Percentiles rank a stretch among this genome's conserved stretches.
These are phyloP conservation scores for Neopestalotiopsis clavispora DNA, from an alignment of 2,329 filamentous ascomycete species.

Conservation along the genomic window DNA sequence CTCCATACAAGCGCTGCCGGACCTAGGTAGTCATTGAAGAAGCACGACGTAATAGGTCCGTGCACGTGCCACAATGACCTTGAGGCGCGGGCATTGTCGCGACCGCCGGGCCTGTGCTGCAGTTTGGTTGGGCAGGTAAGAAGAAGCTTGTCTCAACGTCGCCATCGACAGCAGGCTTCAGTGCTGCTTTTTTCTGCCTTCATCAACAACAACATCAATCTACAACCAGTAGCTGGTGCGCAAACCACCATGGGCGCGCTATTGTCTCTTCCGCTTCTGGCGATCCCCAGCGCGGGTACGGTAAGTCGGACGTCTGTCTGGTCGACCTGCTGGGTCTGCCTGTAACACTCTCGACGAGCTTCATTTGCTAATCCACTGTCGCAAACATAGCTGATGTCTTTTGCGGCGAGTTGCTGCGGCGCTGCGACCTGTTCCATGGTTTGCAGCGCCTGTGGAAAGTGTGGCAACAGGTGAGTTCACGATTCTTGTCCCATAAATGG, in stretches of 20 bases:
- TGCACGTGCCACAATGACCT: constrained; percentile 8
- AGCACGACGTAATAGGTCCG: constrained; percentile 7
- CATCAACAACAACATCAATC: neutral
- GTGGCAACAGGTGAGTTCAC: constrained; percentile 79
- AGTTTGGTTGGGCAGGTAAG: neutral
- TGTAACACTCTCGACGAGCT: neutral
- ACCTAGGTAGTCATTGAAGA: neutral
- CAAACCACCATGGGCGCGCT: constrained; percentile 78
- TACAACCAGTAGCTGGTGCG: neutral
- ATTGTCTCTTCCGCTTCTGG: constrained; percentile 87
- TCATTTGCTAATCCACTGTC: constrained; percentile 22
- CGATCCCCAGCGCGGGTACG: constrained; percentile 82
- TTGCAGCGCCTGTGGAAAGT: constrained; percentile 94
- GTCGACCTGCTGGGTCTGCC: neutral
- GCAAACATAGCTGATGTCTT: constrained; percentile 68
- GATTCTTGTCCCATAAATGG: neutral
- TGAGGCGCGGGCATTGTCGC: neutral
- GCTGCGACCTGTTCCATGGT: constrained; percentile 96
- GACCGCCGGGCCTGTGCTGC: neutral
- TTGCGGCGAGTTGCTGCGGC: constrained; percentile 90
- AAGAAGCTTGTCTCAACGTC: constrained; percentile 13
- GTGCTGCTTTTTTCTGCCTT: neutral
- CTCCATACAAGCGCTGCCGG: neutral
- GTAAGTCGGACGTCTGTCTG: constrained; percentile 58
- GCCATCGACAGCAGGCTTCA: constrained; percentile 6